phyloP scores from a whole-genome alignment of 225 moss, liverwort and hornwort species.

The Lunularia cruciata region DNA sequence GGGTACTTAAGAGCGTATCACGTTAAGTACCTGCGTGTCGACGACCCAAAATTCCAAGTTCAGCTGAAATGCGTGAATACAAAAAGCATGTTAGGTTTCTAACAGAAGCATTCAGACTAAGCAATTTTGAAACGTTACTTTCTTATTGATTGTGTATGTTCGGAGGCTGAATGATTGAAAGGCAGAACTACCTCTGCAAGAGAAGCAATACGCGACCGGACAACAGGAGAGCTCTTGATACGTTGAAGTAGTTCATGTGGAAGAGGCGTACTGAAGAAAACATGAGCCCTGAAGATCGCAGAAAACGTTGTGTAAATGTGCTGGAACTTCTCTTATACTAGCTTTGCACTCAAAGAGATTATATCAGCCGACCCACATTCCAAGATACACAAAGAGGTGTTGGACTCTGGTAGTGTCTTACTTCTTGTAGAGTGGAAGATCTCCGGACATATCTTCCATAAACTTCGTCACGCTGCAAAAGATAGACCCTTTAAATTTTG shows the following conservation, averaged over 20 bases:
- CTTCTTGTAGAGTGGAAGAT: conserved; percentile 74
- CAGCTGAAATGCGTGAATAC: conserved; percentile 60
- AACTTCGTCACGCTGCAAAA: conserved; percentile 72
- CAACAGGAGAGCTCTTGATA: conserved; percentile 76
- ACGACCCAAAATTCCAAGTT: conserved; percentile 92
- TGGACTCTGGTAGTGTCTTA: conserved; percentile 39
- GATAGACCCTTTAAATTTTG: no score
- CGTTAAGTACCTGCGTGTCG: conserved; percentile 72
- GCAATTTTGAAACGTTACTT: not conserved
- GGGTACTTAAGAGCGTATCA: no score
- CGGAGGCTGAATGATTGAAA: not conserved
- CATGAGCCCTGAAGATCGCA: conserved; percentile 63
- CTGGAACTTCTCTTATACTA: not conserved
- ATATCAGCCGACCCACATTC: not conserved
- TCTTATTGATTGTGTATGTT: not conserved
- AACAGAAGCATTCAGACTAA: not conserved
- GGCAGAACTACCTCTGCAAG: conserved; percentile 67
- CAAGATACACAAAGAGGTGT: not conserved
- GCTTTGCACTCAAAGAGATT: not conserved
- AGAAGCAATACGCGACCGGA: conserved; percentile 77
- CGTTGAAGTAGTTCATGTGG: conserved; percentile 69
- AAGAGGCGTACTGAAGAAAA: conserved; percentile 84
- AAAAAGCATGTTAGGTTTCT: not conserved
- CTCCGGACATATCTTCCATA: conserved; percentile 93
- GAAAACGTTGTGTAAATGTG: not conserved